Evolutionary conservation across 108 stramenopile species (phyloP).

Genomic region (Nitzschia inconspicua): DNA sequence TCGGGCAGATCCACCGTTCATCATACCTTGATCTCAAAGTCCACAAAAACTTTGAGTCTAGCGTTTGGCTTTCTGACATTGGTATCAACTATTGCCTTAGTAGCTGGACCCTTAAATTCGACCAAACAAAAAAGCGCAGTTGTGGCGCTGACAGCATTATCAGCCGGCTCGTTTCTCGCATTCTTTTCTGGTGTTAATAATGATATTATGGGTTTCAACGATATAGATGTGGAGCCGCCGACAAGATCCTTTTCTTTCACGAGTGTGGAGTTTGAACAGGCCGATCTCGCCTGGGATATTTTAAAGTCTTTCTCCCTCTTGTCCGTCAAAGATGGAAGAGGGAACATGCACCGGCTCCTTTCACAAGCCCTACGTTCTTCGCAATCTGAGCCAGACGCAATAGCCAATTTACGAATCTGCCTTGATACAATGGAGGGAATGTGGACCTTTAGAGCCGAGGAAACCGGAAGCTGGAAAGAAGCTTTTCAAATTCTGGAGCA

Average conservation of each 20-base stretch:
- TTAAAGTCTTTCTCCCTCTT: constrained; percentile 60
- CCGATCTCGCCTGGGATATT: constrained; percentile 62
- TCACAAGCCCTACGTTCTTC: constrained; percentile 48
- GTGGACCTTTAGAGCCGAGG: constrained; percentile 49
- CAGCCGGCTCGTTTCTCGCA: background rate
- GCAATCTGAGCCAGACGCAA: constrained; percentile 34
- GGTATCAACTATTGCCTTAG: too few species aligned
- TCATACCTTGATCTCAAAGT: background rate
- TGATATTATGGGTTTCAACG: background rate
- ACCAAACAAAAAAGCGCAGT: background rate
- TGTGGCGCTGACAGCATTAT: background rate
- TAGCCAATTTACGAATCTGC: constrained; percentile 33
- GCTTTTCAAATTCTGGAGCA: constrained; percentile 50
- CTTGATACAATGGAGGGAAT: constrained; percentile 33
- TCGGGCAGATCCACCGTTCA: too few species aligned
- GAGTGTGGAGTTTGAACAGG: constrained; percentile 27
- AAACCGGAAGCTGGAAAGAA: constrained; percentile 46
- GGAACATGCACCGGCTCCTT: constrained; percentile 55
- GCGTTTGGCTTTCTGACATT: background rate
- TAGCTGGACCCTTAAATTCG: background rate
- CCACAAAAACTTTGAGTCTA: background rate
- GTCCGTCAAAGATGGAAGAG: constrained; percentile 56
- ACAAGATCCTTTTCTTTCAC: background rate
- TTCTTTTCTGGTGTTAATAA: background rate
- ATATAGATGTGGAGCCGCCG: background rate